phyloP scores from a whole-genome alignment of 2,329 filamentous ascomycete genomes.

The Colletotrichum orchidophilum region DNA sequence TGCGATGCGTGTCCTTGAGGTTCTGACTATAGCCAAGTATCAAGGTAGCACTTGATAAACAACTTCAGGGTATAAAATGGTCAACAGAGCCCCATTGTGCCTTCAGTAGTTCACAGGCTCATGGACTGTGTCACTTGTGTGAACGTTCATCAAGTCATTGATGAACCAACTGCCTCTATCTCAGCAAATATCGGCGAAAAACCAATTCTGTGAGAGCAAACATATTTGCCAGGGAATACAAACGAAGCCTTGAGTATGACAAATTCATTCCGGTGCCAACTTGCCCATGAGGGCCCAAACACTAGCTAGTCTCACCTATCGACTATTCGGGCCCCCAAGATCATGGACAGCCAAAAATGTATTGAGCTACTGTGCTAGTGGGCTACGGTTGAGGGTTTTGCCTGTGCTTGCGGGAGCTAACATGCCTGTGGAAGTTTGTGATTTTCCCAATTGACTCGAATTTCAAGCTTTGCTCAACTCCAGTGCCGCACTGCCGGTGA shows the following conservation, averaged over 20 bases:
- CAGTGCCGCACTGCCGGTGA: not conserved
- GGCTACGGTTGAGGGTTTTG: not conserved
- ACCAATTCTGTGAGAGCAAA: not conserved
- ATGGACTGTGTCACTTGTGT: not conserved
- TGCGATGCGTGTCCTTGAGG: too few relatives aligned
- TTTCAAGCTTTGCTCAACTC: not conserved
- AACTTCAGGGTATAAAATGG: too few relatives aligned
- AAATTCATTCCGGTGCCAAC: not conserved
- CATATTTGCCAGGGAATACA: not conserved
- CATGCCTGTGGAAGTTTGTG: not conserved
- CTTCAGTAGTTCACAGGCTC: not conserved
- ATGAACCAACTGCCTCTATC: not conserved
- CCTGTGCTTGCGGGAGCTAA: not conserved
- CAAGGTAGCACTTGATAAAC: not conserved
- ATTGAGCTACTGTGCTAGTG: not conserved
- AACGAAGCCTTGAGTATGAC: not conserved
- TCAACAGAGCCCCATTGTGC: too few relatives aligned
- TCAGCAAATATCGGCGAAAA: too few relatives aligned
- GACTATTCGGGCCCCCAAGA: not conserved
- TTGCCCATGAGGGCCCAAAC: not conserved
- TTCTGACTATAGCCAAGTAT: too few relatives aligned
- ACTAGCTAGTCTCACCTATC: not conserved
- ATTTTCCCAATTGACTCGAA: not conserved
- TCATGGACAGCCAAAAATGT: not conserved
- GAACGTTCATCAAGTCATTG: not conserved